Conservation (phyloP, 352 stramenopile genomes). For the Phytopythium montanum region DNA sequence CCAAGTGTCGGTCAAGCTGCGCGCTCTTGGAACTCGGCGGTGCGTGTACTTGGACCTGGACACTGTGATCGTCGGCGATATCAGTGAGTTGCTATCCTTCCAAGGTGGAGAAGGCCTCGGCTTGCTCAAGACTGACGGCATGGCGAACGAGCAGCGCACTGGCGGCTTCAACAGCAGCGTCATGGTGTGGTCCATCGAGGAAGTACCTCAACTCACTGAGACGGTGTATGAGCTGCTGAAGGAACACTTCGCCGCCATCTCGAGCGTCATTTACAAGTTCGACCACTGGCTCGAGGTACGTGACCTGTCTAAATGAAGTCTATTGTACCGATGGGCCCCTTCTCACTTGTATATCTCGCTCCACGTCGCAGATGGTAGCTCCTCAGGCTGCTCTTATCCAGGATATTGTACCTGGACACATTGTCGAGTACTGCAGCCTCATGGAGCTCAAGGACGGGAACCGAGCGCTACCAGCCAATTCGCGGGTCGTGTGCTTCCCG, state of each 20-base stretch:
- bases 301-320: too few relatives aligned
- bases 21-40: conserved; percentile 14
- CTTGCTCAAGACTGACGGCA: conserved; percentile 56
- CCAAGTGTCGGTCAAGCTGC: conserved; percentile 19
- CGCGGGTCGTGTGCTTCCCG: conserved; percentile 78
- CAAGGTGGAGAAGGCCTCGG: conserved; percentile 11
- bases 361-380: conserved; percentile 30
- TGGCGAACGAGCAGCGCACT: conserved; percentile 61
- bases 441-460: conserved; percentile 9
- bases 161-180: conserved; percentile 77
- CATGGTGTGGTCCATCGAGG: conserved; percentile 44
- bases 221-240: conserved; percentile 37
- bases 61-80: conserved; percentile 53
- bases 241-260: conserved; percentile 30
- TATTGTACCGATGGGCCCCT: neutral
- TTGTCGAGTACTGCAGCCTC: conserved; percentile 73
- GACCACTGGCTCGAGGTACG: conserved; percentile 82
- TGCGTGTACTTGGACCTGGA: conserved; percentile 75
- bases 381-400: conserved; percentile 34
- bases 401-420: conserved; percentile 31
- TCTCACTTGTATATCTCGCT: neutral
- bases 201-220: conserved; percentile 8
- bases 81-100: conserved; percentile 23
- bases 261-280: conserved; percentile 78
- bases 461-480: conserved; percentile 16